Conservation (phyloP, 805 yeast genomes). For the Naumovozyma castellii region DNA sequence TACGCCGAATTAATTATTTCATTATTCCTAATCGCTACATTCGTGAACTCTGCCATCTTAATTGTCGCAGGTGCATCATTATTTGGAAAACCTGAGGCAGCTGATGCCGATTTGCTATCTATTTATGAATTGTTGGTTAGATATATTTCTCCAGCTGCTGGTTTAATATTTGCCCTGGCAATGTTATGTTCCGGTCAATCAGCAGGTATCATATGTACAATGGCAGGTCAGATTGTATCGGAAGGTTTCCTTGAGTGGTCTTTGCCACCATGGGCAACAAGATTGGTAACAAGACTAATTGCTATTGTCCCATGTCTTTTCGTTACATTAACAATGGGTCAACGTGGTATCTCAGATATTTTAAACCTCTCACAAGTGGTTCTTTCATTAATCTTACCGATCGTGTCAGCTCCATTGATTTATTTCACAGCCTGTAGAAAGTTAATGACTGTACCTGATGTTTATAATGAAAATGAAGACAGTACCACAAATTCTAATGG, state of each 20-base stretch:
- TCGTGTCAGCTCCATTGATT: conserved; percentile 81
- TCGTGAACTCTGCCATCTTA: conserved; percentile 81
- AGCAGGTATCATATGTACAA: conserved; percentile 89
- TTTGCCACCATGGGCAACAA: conserved; percentile 70
- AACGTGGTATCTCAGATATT: conserved; percentile 68
- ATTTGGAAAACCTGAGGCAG: conserved; percentile 51
- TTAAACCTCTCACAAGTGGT: conserved; percentile 79
- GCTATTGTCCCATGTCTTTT: conserved; percentile 80
- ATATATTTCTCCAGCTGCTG: conserved; percentile 78
- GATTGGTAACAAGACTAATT: conserved; percentile 70
- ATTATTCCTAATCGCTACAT: conserved; percentile 78
- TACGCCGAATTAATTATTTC: conserved; percentile 77
- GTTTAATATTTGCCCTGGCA: conserved; percentile 80
- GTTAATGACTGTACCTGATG: conserved; percentile 50
- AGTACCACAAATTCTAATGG: conserved; percentile 5
- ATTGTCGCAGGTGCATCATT: conserved; percentile 89
- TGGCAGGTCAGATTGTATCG: conserved; percentile 88
- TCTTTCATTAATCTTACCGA: conserved; percentile 68
- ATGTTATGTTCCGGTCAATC: conserved; percentile 86
- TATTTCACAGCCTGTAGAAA: conserved; percentile 64
- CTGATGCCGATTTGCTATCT: conserved; percentile 73
- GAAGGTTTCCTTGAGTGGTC: conserved; percentile 82
- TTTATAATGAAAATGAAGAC: conserved; percentile 24
- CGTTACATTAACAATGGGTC: conserved; percentile 63
- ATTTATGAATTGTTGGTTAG: conserved; percentile 61